phyloP scores from a whole-genome alignment of 768 basidiomycete species.

The Amanita thiersii region DNA sequence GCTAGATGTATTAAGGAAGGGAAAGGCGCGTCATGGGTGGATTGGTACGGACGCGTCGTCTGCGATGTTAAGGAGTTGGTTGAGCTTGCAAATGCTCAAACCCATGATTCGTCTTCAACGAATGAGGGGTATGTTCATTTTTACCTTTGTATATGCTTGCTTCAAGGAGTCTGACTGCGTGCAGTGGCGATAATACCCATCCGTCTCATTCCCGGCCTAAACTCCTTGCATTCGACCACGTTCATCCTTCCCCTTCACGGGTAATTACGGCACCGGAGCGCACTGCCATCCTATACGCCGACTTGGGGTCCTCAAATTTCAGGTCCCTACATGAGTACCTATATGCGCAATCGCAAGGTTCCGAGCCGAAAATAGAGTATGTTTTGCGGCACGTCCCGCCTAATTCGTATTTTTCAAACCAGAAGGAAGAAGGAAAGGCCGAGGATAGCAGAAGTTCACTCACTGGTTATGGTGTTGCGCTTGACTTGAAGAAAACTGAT shows the following conservation, averaged over 20 bases:
- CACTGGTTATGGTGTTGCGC: slow-evolving; percentile 84
- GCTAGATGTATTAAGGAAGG: slow-evolving; percentile 14
- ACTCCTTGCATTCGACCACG: slow-evolving; percentile 71
- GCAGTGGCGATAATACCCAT: slow-evolving; percentile 10
- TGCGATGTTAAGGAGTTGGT: slow-evolving; percentile 59
- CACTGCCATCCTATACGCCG: slow-evolving; percentile 75
- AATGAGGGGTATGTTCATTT: slow-evolving; percentile 13
- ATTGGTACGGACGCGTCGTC: slow-evolving; percentile 71
- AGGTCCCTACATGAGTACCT: slow-evolving; percentile 63
- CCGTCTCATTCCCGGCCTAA: slow-evolving; percentile 33
- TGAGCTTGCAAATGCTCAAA: slow-evolving; percentile 42
- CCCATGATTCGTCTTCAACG: slow-evolving; percentile 28
- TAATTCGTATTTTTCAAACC: no score
- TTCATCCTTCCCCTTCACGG: slow-evolving; percentile 43
- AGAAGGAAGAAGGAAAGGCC: neutral
- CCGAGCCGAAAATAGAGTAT: slow-evolving; percentile 53
- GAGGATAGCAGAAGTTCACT: slow-evolving; percentile 36
- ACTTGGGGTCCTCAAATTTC: slow-evolving; percentile 59
- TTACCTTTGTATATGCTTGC: neutral
- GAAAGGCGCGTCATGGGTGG: slow-evolving; percentile 61
- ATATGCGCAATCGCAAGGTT: slow-evolving; percentile 34
- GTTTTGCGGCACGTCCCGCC: slow-evolving; percentile 66
- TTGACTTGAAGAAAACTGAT: slow-evolving; percentile 96
- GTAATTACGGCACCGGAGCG: slow-evolving; percentile 39
- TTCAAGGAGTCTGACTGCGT: slow-evolving; percentile 4